Conservation (phyloP, 2,329 filamentous ascomycete genomes). For the Epichloe glyceriae region DNA sequence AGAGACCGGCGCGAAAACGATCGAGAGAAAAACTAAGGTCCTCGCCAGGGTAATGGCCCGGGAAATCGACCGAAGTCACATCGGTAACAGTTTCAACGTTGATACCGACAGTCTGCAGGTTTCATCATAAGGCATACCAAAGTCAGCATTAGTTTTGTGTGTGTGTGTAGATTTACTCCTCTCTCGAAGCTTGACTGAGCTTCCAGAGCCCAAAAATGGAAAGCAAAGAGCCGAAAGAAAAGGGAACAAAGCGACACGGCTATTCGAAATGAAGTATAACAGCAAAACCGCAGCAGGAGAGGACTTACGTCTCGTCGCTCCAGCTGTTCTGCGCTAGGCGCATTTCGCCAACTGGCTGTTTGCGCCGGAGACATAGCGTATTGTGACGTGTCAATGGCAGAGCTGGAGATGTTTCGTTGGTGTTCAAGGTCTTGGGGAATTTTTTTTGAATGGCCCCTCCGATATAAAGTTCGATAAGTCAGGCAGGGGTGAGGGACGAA, state of each 20-base stretch:
- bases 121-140: background rate
- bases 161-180: background rate
- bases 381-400: background rate
- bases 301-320: slow-evolving; percentile 45
- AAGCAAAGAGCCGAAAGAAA: background rate
- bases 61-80: slow-evolving; percentile 82
- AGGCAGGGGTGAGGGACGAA: slow-evolving; percentile 1
- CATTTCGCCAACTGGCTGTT: slow-evolving; percentile 21
- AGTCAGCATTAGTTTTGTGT: background rate
- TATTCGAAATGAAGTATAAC: background rate
- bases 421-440: background rate
- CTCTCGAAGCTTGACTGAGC: background rate
- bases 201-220: background rate
- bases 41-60: slow-evolving; percentile 80
- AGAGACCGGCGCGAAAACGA: slow-evolving; percentile 56
- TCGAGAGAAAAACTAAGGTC: slow-evolving; percentile 68
- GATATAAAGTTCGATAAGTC: background rate
- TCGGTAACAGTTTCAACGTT: slow-evolving; percentile 84
- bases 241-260: background rate
- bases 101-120: slow-evolving; percentile 64
- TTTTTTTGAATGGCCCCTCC: slow-evolving; percentile 5
- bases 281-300: background rate
- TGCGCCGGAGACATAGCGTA: slow-evolving; percentile 20
- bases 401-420: background rate
- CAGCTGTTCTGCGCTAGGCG: slow-evolving; percentile 41